Percentiles rank a stretch among this genome's conserved stretches.
phyloP scores from a whole-genome alignment of 768 basidiomycete genomes.

The Obba rivulosa region DNA sequence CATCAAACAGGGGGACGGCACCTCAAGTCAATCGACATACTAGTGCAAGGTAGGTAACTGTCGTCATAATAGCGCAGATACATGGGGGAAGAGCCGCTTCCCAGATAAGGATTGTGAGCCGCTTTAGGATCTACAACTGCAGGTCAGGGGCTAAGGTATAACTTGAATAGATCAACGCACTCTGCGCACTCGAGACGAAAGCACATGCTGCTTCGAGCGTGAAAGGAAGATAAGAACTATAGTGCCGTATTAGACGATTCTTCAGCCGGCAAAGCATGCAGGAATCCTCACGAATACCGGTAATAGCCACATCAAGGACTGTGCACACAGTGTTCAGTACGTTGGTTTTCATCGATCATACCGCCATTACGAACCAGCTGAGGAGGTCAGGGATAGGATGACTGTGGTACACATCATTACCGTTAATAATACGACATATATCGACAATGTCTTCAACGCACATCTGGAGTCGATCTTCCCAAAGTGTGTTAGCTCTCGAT shows the following conservation, averaged over 20 bases:
- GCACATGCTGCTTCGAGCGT: constrained; percentile 13
- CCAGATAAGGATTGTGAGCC: constrained; percentile 20
- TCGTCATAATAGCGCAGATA: constrained; percentile 18
- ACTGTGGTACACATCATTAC: constrained; percentile 1
- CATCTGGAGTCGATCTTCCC: background rate
- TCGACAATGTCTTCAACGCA: background rate
- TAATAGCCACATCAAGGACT: constrained; percentile 19
- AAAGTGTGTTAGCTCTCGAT: background rate
- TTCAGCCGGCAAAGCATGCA: no score
- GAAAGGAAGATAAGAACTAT: constrained; percentile 5
- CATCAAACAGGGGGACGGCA: background rate
- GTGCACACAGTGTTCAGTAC: no score
- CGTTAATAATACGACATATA: no score
- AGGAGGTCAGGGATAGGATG: constrained; percentile 13
- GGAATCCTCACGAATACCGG: constrained; percentile 11
- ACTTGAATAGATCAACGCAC: constrained; percentile 1
- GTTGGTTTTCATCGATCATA: no score
- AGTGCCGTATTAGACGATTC: no score
- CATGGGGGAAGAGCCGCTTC: constrained; percentile 24
- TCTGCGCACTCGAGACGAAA: constrained; percentile 15
- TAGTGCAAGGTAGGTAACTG: constrained; percentile 14
- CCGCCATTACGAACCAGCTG: constrained; percentile 8
- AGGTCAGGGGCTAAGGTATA: no score
- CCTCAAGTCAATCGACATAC: constrained; percentile 3
- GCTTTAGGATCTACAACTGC: constrained; percentile 11